Conservation (phyloP, 805 yeast species). For the Monosporozyma unispora region DNA sequence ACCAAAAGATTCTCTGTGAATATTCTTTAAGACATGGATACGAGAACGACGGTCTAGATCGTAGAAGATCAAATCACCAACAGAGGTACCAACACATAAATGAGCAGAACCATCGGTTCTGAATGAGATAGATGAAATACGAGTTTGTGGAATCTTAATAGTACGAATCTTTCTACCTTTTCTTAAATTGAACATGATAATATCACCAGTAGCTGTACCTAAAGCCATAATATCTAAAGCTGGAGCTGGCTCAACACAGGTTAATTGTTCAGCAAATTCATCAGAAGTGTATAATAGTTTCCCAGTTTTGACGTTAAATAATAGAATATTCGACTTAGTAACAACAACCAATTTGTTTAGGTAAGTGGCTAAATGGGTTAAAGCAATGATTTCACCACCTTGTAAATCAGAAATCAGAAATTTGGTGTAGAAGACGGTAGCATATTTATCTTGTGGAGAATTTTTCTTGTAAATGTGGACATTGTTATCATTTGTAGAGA, state of each 20-base stretch:
- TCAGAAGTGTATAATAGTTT: slow-evolving; percentile 53
- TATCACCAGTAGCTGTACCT: slow-evolving; percentile 62
- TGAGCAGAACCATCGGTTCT: slow-evolving; percentile 87
- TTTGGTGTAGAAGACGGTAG: slow-evolving; percentile 60
- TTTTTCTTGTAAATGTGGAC: slow-evolving; percentile 49
- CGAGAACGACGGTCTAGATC: slow-evolving; percentile 67
- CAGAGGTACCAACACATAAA: slow-evolving; percentile 64
- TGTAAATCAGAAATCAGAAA: slow-evolving; percentile 43
- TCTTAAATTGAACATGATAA: slow-evolving; percentile 57
- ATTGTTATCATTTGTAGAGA: slow-evolving; percentile 37
- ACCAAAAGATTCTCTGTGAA: slow-evolving; percentile 66
- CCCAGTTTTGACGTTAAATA: slow-evolving; percentile 72
- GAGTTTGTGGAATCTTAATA: slow-evolving; percentile 33
- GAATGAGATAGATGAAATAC: slow-evolving; percentile 60
- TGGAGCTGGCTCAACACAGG: slow-evolving; percentile 76
- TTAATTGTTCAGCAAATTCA: slow-evolving; percentile 47
- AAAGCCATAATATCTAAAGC: slow-evolving; percentile 76
- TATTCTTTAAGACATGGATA: slow-evolving; percentile 62
- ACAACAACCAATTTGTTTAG: slow-evolving; percentile 80
- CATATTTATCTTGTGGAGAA: slow-evolving; percentile 30
- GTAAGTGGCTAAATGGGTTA: slow-evolving; percentile 80
- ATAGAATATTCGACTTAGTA: slow-evolving; percentile 51
- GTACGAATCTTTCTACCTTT: slow-evolving; percentile 52
- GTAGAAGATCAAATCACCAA: slow-evolving; percentile 80
- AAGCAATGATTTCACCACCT: slow-evolving; percentile 55